Conservation (phyloP, 805 yeast genomes). For the Candida multigemmis region DNA sequence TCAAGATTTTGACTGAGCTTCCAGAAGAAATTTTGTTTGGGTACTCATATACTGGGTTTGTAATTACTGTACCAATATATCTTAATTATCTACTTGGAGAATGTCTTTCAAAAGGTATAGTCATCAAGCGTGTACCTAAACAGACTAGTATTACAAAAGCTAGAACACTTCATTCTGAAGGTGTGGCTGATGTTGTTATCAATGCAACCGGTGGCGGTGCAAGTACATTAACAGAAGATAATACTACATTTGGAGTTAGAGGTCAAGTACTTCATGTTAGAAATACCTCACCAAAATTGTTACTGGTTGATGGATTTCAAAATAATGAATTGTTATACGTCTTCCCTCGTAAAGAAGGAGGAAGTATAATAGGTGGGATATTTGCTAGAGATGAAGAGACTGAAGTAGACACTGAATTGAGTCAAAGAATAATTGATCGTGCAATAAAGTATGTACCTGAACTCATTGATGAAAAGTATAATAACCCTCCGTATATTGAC, state of each 20-base stretch:
- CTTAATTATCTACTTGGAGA: conserved; percentile 41
- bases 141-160: conserved; percentile 43
- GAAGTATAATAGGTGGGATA: conserved; percentile 56
- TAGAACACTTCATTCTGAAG: conserved; percentile 26
- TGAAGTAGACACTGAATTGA: conserved; percentile 31
- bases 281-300: conserved; percentile 24
- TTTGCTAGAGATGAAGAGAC: conserved; percentile 9
- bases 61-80: conserved; percentile 52
- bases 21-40: conserved; percentile 37
- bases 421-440: conserved; percentile 36
- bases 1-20: conserved; percentile 27
- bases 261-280: conserved; percentile 52
- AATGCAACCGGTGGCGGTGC: conserved; percentile 53
- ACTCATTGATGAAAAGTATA: conserved; percentile 16
- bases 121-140: conserved; percentile 29
- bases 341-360: conserved; percentile 72
- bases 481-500: conserved; percentile 19
- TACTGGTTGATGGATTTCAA: conserved; percentile 21
- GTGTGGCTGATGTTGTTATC: conserved; percentile 41
- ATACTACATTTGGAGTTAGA: conserved; percentile 39
- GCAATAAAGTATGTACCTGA: conserved; percentile 36
- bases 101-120: conserved; percentile 38
- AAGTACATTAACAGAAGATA: conserved; percentile 28
- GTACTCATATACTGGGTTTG: conserved; percentile 41
- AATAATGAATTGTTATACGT: conserved; percentile 42